phyloP scores from a whole-genome alignment of 2,329 filamentous ascomycete species.

The Cercospora sojina region DNA sequence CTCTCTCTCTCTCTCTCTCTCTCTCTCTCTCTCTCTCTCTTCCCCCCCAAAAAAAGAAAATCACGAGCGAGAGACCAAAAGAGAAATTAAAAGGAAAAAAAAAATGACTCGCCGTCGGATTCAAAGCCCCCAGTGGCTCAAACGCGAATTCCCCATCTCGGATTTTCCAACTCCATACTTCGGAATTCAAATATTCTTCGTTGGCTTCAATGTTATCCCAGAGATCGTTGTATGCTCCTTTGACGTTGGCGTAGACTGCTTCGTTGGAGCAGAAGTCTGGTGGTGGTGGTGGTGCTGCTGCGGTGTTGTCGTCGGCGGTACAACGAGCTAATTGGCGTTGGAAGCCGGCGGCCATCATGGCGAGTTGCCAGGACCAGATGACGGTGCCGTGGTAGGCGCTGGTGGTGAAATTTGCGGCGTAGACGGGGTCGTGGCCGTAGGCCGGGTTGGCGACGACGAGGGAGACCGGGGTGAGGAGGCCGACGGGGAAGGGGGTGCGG shows the following conservation, averaged over 20 bases:
- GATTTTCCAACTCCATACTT: conserved; percentile 65
- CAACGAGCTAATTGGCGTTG: conserved; percentile 59
- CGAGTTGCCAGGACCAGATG: conserved; percentile 64
- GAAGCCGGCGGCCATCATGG: conserved; percentile 63
- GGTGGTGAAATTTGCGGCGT: conserved; percentile 56
- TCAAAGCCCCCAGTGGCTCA: conserved; percentile 52
- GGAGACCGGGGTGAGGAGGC: conserved; percentile 57
- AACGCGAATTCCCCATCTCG: conserved; percentile 49
- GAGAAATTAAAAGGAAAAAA: background rate
- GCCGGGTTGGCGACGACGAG: conserved; percentile 63
- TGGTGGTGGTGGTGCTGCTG: too few relatives aligned
- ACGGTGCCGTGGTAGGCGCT: conserved; percentile 63
- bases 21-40: too few relatives aligned
- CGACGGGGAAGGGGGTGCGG: conserved; percentile 58
- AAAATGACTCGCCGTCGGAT: conserved; percentile 1
- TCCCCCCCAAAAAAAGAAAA: too few relatives aligned
- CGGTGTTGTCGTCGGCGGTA: conserved; percentile 22
- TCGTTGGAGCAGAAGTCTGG: conserved; percentile 54
- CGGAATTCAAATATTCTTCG: conserved; percentile 51
- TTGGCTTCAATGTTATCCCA: conserved; percentile 62
- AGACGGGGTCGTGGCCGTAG: conserved; percentile 49
- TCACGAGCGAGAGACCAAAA: too few relatives aligned
- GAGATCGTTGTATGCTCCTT: conserved; percentile 57
- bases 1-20: too few relatives aligned
- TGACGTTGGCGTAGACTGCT: conserved; percentile 44